Conservation (phyloP, 805 yeast species). For the Nakazawaea siamensis region DNA sequence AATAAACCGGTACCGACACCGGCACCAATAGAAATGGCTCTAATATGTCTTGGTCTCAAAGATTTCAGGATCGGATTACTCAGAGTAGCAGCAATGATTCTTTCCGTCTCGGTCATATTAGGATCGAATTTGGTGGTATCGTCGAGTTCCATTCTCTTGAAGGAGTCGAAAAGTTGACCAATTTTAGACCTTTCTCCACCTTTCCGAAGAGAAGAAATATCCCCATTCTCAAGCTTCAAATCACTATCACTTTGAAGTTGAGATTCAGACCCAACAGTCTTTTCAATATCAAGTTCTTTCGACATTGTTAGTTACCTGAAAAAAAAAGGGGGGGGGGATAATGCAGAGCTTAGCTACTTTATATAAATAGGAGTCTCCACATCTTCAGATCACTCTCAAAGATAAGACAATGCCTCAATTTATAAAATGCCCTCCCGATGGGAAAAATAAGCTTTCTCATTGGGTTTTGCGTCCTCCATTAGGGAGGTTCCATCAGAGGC, state of each 20-base stretch:
- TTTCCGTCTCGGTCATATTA: conserved; percentile 11
- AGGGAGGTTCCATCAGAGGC: too few species aligned
- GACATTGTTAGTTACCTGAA: conserved; percentile 2
- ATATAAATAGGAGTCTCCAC: too few species aligned
- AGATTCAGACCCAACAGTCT: not conserved
- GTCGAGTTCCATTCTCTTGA: conserved; percentile 10
- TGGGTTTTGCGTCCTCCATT: too few species aligned
- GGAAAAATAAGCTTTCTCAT: too few species aligned
- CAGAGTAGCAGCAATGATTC: conserved; percentile 4
- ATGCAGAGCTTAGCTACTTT: too few species aligned
- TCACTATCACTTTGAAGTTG: not conserved
- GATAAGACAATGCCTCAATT: too few species aligned
- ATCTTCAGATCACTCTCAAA: too few species aligned
- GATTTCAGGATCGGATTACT: conserved; percentile 32
- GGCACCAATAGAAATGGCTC: conserved; percentile 64
- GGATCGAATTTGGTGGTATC: conserved; percentile 1
- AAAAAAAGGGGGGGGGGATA: too few species aligned
- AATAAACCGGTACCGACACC: conserved; percentile 64
- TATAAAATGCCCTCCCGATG: too few species aligned
- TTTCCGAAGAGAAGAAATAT: conserved; percentile 2
- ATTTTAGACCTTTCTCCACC: not conserved
- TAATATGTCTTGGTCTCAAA: conserved; percentile 40
- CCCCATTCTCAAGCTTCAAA: conserved; percentile 4
- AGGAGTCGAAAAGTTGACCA: conserved; percentile 5
- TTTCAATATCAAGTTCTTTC: conserved; percentile 4